phyloP scores from a whole-genome alignment of 192 early-diverging fungal genomes.

The Piromyces sp. region DNA sequence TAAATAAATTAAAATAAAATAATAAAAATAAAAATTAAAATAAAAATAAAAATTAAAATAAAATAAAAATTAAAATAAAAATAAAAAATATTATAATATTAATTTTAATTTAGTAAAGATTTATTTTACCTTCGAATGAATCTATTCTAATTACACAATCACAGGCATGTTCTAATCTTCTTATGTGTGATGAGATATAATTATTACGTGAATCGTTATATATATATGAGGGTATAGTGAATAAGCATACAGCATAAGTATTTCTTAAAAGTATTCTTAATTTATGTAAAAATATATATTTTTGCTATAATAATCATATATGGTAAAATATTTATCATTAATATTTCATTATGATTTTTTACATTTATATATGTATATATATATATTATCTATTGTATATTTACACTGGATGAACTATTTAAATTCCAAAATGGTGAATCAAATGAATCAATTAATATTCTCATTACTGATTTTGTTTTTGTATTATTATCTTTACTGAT shows the following conservation, averaged over 20 bases:
- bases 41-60: too few species aligned
- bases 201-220: slow-evolving; percentile 27
- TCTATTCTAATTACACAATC: slow-evolving; percentile 80
- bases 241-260: slow-evolving; percentile 52
- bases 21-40: too few species aligned
- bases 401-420: neutral
- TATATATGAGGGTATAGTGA: slow-evolving; percentile 65
- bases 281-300: slow-evolving; percentile 51
- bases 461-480: slow-evolving; percentile 22
- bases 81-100: too few species aligned
- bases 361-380: too few species aligned
- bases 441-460: slow-evolving; percentile 65
- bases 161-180: slow-evolving; percentile 55
- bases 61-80: too few species aligned
- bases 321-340: too few species aligned
- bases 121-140: slow-evolving; percentile 66
- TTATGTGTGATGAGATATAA: slow-evolving; percentile 4
- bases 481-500: slow-evolving; percentile 23
- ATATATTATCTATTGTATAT: too few species aligned
- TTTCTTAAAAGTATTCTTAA: slow-evolving; percentile 61
- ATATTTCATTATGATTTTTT: too few species aligned
- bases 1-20: too few species aligned
- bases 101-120: too few species aligned
- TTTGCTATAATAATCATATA: slow-evolving; percentile 13
- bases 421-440: slow-evolving; percentile 62